Conservation (phyloP, 352 stramenopile genomes). For the Pythium periplocum region DNA sequence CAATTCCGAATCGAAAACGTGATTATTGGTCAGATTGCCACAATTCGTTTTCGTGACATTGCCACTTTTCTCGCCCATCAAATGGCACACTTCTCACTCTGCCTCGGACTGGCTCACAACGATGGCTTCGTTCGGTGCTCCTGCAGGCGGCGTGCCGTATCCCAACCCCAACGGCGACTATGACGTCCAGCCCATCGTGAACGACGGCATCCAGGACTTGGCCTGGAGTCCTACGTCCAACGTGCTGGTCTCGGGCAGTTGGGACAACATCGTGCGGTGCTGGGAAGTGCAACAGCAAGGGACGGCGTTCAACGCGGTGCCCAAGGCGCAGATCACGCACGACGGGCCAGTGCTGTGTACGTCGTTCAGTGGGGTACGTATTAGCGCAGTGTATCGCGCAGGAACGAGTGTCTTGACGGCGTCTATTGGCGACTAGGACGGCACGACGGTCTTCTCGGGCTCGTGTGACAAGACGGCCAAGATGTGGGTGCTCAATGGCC, state of each 20-base stretch:
- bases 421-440: constrained; percentile 53
- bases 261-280: constrained; percentile 81
- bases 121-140: constrained; percentile 1
- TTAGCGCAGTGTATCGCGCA: not conserved
- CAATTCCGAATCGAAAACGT: no score
- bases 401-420: not conserved
- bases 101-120: no score
- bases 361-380: constrained; percentile 79
- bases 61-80: no score
- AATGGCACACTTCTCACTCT: no score
- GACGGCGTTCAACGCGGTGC: constrained; percentile 67
- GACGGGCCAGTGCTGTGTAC: constrained; percentile 89
- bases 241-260: constrained; percentile 68
- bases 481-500: constrained; percentile 91
- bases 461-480: constrained; percentile 94
- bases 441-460: constrained; percentile 89
- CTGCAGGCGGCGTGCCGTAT: constrained; percentile 41
- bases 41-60: no score
- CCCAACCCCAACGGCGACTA: constrained; percentile 77
- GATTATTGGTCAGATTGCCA: no score
- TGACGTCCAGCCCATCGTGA: constrained; percentile 52
- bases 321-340: constrained; percentile 83
- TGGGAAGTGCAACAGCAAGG: constrained; percentile 78
- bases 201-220: constrained; percentile 73
- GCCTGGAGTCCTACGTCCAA: constrained; percentile 73